These are phyloP conservation scores for Ganoderma boninense DNA, from an alignment of 1,284 basidiomycete genomes.

Conservation along the genomic window DNA sequence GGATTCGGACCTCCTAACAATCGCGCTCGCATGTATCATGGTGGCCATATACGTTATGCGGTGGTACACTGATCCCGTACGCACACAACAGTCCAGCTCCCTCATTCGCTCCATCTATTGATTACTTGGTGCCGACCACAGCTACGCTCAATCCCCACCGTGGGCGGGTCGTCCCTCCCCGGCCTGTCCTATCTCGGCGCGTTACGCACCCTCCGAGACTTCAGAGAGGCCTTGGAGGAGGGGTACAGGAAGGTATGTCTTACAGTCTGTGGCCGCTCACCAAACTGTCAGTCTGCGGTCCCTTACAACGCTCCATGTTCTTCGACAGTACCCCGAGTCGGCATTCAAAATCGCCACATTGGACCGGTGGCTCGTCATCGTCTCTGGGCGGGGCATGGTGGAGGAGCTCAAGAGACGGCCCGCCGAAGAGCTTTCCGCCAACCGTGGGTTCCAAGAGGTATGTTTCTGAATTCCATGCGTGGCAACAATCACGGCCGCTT, in stretches of 20 bases:
- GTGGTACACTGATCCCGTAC: neutral
- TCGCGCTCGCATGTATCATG: too few relatives aligned
- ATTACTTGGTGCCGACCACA: too few relatives aligned
- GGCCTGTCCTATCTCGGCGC: neutral
- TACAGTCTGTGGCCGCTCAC: too few relatives aligned
- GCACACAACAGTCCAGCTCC: neutral
- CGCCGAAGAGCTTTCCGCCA: neutral
- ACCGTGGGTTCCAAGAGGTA: neutral
- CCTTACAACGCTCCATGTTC: too few relatives aligned
- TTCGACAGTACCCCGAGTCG: constrained; percentile 40
- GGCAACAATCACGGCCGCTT: too few relatives aligned
- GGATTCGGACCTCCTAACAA: too few relatives aligned
- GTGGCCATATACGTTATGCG: neutral
- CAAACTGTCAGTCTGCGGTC: too few relatives aligned
- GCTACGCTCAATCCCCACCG: neutral
- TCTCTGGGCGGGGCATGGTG: constrained; percentile 23
- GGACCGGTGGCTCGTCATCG: constrained; percentile 41
- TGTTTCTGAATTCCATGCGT: neutral
- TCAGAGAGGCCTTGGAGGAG: constrained; percentile 24
- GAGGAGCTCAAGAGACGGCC: neutral
- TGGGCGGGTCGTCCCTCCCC: neutral
- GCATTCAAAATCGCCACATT: constrained; percentile 45
- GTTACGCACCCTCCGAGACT: neutral
- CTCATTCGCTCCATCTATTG: too few relatives aligned
- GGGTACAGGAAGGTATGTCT: neutral